phyloP scores from a whole-genome alignment of 1,139 yeast species.

The Yamadazyma songkhlaensis region DNA sequence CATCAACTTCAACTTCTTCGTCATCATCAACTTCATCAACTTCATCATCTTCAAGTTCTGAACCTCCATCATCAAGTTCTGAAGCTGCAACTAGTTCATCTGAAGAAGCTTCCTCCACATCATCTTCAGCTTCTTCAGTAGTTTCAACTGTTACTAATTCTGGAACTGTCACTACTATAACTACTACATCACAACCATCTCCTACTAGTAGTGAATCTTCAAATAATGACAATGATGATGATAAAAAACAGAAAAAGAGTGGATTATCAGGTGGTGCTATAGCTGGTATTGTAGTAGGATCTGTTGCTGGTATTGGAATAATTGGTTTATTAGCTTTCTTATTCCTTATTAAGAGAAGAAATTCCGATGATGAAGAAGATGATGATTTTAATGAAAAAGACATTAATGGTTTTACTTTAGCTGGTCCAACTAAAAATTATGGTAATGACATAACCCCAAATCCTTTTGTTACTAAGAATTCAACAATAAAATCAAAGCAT shows the following conservation, averaged over 20 bases:
- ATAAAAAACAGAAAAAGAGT: constrained; percentile 9
- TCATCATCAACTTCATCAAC: constrained; percentile 3
- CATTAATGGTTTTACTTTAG: constrained; percentile 22
- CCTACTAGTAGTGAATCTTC: constrained; percentile 8
- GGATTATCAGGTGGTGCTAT: constrained; percentile 61
- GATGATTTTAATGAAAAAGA: constrained; percentile 32
- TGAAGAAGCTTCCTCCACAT: background rate
- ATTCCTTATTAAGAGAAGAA: constrained; percentile 41
- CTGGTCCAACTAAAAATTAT: constrained; percentile 24
- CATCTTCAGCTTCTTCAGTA: constrained; percentile 6
- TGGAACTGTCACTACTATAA: constrained; percentile 21
- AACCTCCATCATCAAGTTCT: background rate
- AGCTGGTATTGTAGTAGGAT: constrained; percentile 72
- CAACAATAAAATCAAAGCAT: constrained; percentile 16
- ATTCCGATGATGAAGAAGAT: constrained; percentile 30
- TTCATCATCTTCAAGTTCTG: background rate
- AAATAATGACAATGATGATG: constrained; percentile 6
- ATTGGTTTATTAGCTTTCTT: constrained; percentile 37
- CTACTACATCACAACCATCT: constrained; percentile 15
- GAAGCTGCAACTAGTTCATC: constrained; percentile 9
- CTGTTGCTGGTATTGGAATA: constrained; percentile 47
- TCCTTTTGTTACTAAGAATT: constrained; percentile 19
- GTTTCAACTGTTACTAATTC: constrained; percentile 11
- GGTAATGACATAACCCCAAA: constrained; percentile 16
- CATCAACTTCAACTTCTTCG: constrained; percentile 2